Evolutionary conservation across 805 yeast species (phyloP), one percentile per base, ranked within the genome.

Genomic region (Debaryomyces castellii): DNA sequence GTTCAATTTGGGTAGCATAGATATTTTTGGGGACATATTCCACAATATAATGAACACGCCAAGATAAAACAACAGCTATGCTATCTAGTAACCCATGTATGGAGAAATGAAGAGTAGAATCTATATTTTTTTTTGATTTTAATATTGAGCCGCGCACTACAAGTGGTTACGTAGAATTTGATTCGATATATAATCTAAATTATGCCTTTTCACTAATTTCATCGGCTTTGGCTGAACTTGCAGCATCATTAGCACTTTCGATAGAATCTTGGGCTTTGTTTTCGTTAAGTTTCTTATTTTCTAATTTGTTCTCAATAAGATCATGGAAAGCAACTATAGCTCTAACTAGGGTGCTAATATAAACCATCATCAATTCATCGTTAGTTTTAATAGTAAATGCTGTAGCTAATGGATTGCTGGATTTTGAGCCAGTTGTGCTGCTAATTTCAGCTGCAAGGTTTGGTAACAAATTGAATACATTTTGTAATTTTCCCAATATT

Each of bases 311-410:
- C 59, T 94, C 98, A 62, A 94, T 94, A 66, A 94, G 78, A 64
- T 94, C 96, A 67, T 94, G 96, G 78, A 94, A 92, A 9, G 98
- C 95, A 60, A 94, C 87, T 58, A 95, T 91, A 5, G 98, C 87
- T 62, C 98, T 81, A 20, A 94, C 96, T 58, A 94, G 73, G 42
- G 92, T 85, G 58, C 94, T 81, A 53, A 94, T 82, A 64, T 95
- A 95, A 21, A 94, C 82, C 60, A 89, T 79, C 99, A 95, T 92
- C 56, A 95, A 75, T 66, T 94, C 96, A 62, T 94, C 99, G 62
- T 94, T 95, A 2, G 99, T 89, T 69, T 92, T 94, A 37, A 87
- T 78, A 1, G 96, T 90, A 62, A 92, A 86, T 2, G 98, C 95
- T 43, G 84, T 77, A 17, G 86, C 76, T 51, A 94, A 73, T 25